These are phyloP conservation scores for Mycena rosella DNA, from an alignment of 768 basidiomycete species.

Conservation along the genomic window DNA sequence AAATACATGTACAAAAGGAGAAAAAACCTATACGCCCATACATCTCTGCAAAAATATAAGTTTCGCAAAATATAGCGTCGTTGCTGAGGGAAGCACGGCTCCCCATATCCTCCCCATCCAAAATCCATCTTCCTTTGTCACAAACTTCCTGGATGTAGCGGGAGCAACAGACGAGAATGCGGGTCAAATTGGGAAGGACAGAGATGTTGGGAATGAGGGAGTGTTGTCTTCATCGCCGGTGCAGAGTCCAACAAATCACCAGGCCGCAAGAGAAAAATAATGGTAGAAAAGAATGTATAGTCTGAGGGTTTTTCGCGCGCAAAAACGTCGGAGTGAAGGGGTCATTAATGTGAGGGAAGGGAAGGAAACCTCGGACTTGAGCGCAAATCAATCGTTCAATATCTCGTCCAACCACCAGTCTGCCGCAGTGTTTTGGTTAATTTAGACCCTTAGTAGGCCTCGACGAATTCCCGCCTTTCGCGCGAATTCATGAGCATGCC, in stretches of 20 bases:
- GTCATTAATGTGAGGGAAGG: constrained; percentile 30
- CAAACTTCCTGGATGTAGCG: constrained; percentile 1
- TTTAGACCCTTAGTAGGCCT: constrained; percentile 66
- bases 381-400: constrained; percentile 34
- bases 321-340: constrained; percentile 22
- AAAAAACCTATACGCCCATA: constrained; percentile 26
- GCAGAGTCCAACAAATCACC: constrained; percentile 8
- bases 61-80: constrained; percentile 19
- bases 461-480: constrained; percentile 82
- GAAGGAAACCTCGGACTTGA: constrained; percentile 30
- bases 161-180: constrained; percentile 11
- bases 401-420: constrained; percentile 17
- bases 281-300: constrained; percentile 38
- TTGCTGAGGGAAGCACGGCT: constrained; percentile 26
- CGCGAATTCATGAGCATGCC: constrained; percentile 85
- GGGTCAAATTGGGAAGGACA: constrained; percentile 3
- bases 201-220: constrained; percentile 10
- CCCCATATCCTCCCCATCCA: constrained; percentile 3
- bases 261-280: constrained; percentile 29
- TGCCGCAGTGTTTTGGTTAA: constrained; percentile 13
- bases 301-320: constrained; percentile 32
- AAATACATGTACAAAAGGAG: constrained; percentile 28
- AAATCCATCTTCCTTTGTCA: constrained; percentile 1
- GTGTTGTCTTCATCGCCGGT: constrained; percentile 12
- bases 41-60: constrained; percentile 21